These are phyloP conservation scores for Phoma sp. DNA, from an alignment of 2,329 filamentous ascomycete genomes.

Conservation along the genomic window DNA sequence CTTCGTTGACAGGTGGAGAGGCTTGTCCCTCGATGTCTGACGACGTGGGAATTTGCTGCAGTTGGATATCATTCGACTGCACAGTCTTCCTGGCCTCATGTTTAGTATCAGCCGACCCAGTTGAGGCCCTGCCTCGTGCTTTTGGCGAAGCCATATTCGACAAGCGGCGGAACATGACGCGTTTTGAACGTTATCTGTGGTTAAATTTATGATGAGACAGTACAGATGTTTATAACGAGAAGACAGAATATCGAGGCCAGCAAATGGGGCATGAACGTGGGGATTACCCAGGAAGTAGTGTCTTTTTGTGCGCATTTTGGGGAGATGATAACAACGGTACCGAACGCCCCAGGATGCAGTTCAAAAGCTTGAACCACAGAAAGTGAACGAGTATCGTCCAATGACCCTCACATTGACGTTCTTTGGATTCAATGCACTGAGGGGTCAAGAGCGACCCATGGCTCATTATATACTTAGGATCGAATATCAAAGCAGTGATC, in stretches of 20 bases:
- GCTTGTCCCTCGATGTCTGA: conserved; percentile 25
- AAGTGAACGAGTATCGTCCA: background rate
- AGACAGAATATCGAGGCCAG: background rate
- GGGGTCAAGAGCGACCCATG: background rate
- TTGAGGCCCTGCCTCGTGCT: background rate
- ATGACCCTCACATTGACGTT: background rate
- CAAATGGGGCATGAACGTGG: too few relatives aligned
- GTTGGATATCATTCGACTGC: background rate
- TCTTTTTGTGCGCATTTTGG: background rate
- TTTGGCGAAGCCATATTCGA: background rate
- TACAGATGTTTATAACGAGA: background rate
- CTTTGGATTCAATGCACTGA: background rate
- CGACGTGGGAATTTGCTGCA: background rate
- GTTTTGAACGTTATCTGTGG: background rate
- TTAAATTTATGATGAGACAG: background rate
- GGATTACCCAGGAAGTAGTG: too few relatives aligned
- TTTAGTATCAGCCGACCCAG: background rate
- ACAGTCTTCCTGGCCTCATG: background rate
- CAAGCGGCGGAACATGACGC: background rate
- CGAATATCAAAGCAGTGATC: too few relatives aligned
- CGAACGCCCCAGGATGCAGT: background rate
- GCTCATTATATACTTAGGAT: background rate
- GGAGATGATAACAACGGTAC: conserved; percentile 2
- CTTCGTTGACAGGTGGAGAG: background rate
- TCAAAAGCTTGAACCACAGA: background rate